Evolutionary conservation across 306 rosid species (phyloP), one percentile per base, ranked within the genome.

Genomic region (Cyclanthera cordifolia): DNA sequence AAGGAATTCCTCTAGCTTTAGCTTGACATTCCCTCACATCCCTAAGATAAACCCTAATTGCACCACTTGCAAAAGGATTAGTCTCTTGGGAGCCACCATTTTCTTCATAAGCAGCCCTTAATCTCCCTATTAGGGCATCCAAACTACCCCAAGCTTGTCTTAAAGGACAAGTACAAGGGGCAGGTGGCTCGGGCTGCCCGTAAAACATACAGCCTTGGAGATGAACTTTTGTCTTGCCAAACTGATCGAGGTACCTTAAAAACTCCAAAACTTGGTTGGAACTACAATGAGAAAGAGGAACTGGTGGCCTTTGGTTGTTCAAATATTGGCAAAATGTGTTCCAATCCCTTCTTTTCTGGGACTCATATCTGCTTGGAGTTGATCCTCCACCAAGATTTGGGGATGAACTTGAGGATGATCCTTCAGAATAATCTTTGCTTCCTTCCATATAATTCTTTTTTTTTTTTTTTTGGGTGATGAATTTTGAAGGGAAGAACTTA

Each of bases 61-160:
- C 83, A 50, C 85, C 91, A 39, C 78, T 82, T 0, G 99, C 99
- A 21, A 94, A 90, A 55, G 99, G 99, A 53, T 94, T 94, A 0
- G 77, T 78, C 67, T 88, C 90, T 0, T 87, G 91, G 1, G 89
- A 57, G 14, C 99, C 99, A 27, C 99, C 97, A 14, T 90, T 83
- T 74, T 94, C 97, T 63, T 94, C 99, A 20, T 90, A 94, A n/a
- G 99, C 99, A 37, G 99, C 99, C 39, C 97, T 78, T 6, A 94
- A 89, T 15, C 99, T 74, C 2, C 99, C 99, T 47, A 94, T 94
- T 32, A 94, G 95, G 1, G 99, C 97, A 61, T 94, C 99, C 2
- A 94, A 90, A 72, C 95, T 87, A 0, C 99, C 99, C 99, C 99
- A 94, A 14, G 99, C 99, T 24, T 94, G 99, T 8, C 88, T 58